Evolutionary conservation across 139 green algal species (phyloP).

Genomic region (Auxenochlorella pyrenoidosa): DNA sequence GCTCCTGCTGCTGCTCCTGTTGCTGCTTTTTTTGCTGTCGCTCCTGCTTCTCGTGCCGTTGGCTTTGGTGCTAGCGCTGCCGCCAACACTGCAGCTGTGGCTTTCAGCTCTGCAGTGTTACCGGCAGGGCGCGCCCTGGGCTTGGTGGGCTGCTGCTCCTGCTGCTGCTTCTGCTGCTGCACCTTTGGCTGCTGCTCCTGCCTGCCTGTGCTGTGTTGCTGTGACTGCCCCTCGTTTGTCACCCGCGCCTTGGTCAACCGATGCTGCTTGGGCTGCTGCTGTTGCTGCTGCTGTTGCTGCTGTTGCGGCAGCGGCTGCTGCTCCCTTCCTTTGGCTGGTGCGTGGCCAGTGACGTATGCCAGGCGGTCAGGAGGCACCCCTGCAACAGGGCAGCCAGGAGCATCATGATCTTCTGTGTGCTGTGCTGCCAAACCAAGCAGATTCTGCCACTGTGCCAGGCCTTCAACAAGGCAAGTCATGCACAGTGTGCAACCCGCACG

Average conservation of each 20-base stretch:
- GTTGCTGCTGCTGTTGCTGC: not conserved
- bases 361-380: conserved; percentile 23
- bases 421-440: too few species aligned
- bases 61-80: not conserved
- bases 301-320: not conserved
- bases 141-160: not conserved
- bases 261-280: not conserved
- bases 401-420: too few species aligned
- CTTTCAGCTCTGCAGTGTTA: not conserved
- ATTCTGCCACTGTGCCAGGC: too few species aligned
- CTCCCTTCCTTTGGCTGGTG: not conserved
- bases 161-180: not conserved
- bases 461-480: too few species aligned
- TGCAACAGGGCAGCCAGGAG: not conserved
- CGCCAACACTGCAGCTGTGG: not conserved
- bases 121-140: not conserved
- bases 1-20: not conserved
- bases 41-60: conserved; percentile 10
- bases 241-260: not conserved
- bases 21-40: not conserved
- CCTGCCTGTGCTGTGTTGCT: not conserved
- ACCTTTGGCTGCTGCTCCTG: not conserved
- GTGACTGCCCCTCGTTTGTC: not conserved
- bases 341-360: conserved; percentile 29
- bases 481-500: too few species aligned